A percentile compares a stretch with the other conserved stretches of the same genome.
Conservation (phyloP, 495 filamentous ascomycete genomes). For the Choiromyces venosus region DNA sequence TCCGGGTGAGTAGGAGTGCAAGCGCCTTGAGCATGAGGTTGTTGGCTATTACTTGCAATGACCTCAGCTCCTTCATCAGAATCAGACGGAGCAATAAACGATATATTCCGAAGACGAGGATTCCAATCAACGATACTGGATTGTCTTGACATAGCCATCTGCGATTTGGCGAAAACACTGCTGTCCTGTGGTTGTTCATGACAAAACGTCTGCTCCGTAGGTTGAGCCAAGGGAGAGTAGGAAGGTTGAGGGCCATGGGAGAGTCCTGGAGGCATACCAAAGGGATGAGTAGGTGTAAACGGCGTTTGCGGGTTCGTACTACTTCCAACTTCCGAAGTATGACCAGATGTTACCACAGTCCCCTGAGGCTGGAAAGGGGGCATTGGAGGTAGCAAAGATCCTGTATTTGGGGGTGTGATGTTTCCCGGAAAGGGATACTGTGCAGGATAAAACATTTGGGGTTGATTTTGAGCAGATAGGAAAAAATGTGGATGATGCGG, state of each 20-base stretch:
- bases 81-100: slow-evolving; percentile 27
- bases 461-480: slow-evolving; percentile 9
- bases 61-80: neutral
- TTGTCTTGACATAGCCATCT: slow-evolving; percentile 6
- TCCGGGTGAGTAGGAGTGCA: neutral
- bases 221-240: slow-evolving; percentile 25
- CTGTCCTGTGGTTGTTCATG: slow-evolving; percentile 19
- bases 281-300: slow-evolving; percentile 33
- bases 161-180: slow-evolving; percentile 13
- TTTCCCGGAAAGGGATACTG: slow-evolving; percentile 23
- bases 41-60: neutral
- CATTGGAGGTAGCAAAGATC: slow-evolving; percentile 27
- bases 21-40: neutral
- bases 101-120: slow-evolving; percentile 29
- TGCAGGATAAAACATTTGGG: slow-evolving; percentile 13
- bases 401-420: slow-evolving; percentile 39
- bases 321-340: slow-evolving; percentile 30
- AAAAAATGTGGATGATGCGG: slow-evolving; percentile 25
- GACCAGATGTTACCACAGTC: slow-evolving; percentile 19
- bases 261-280: slow-evolving; percentile 9
- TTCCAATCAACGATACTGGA: slow-evolving; percentile 20
- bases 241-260: slow-evolving; percentile 15
- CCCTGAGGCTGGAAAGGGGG: slow-evolving; percentile 32
- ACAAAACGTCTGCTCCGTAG: slow-evolving; percentile 24
- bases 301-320: slow-evolving; percentile 35